phyloP scores from a whole-genome alignment of 2,329 filamentous ascomycete species.

The Aspergillus ochraceus region DNA sequence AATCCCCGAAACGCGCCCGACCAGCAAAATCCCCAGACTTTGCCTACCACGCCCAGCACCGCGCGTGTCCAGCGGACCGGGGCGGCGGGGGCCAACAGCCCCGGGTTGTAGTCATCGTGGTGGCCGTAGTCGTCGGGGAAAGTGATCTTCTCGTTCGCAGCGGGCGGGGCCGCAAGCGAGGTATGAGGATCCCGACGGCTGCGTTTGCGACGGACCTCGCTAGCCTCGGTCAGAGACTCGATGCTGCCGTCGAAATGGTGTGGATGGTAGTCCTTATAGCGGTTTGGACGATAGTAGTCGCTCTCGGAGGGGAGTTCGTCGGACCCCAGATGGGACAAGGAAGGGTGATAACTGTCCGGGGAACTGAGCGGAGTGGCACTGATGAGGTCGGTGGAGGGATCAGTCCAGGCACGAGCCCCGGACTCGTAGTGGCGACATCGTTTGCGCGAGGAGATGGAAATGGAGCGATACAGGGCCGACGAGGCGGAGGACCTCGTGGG shows the following conservation, averaged over 20 bases:
- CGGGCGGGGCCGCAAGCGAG: conserved; percentile 21
- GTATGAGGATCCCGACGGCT: conserved; percentile 31
- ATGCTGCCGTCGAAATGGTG: conserved; percentile 28
- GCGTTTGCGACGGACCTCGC: conserved; percentile 31
- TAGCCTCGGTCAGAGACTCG: conserved; percentile 22
- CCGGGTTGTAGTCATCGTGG: not conserved
- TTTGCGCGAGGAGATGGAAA: conserved; percentile 34
- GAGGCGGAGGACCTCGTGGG: conserved; percentile 38
- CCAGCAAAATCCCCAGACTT: conserved; percentile 82
- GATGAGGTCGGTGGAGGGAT: conserved; percentile 24
- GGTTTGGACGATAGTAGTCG: conserved; percentile 43
- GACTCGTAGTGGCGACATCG: conserved; percentile 13
- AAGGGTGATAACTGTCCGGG: conserved; percentile 20
- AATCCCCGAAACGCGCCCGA: conserved; percentile 74
- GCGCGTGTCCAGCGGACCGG: conserved; percentile 41
- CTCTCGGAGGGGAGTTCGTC: conserved; percentile 3
- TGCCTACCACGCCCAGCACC: conserved; percentile 54
- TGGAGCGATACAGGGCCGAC: conserved; percentile 38
- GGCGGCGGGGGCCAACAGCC: conserved; percentile 1
- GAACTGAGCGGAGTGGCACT: conserved; percentile 41
- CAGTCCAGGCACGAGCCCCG: conserved; percentile 24
- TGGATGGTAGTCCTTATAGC: conserved; percentile 35
- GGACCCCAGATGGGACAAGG: not conserved
- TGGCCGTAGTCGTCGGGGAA: conserved; percentile 6
- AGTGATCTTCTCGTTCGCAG: conserved; percentile 17